Base-by-base conservation (phyloP, 2,329 filamentous ascomycete genomes). In the Penicillium polonicum region DNA sequence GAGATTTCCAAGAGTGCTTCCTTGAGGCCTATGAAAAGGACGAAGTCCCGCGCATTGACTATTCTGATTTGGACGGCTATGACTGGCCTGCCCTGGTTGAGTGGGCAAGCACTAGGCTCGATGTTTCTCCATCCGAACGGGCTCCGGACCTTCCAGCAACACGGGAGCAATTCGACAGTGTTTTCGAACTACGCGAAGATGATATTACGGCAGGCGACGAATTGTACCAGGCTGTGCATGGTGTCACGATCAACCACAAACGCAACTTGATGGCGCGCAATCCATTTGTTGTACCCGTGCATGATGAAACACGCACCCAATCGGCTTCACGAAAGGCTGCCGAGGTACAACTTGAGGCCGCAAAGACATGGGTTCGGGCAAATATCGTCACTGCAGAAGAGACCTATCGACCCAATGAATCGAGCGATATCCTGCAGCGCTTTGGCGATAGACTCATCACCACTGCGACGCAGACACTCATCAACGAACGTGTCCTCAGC, bases 361-460 rank as follows among this genome's bases (percentile, higher is more conserved):
- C 74, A 38, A 80, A 78, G 65, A 74, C 74, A n/a, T 82, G 77
- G 77, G 72, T 80, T 45, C 75, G 79, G 13, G 77, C 80, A 21
- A 80, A 80, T 41, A 66, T 80, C 29, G 66, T 79, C 35, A 78
- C 79, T 0, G 70, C 74, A 2, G 73, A 79, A 46, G 70, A 75
- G 21, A 70, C 65, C 2, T 82, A 80, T 60, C 62, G 74, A 38
- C 63, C 76, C 0, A 56, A 55, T 4, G 67, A 74, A n/a, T 78
- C 79, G 55, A 58, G 67, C 21, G 36, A 73, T 62, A 65, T 70
- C 55, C 62, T 78, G 12, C 61, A 61, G 8, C 62, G 57, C 3
- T 68, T 78, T 46, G 67, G 70, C 13, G 71, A 76, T 21, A 53
- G 58, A 0, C 64, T 76, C 3, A 66, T 81, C 38, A 65, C 70